Base-by-base conservation (phyloP, 441 rosid genomes). In the Erodium trifolium region DNA sequence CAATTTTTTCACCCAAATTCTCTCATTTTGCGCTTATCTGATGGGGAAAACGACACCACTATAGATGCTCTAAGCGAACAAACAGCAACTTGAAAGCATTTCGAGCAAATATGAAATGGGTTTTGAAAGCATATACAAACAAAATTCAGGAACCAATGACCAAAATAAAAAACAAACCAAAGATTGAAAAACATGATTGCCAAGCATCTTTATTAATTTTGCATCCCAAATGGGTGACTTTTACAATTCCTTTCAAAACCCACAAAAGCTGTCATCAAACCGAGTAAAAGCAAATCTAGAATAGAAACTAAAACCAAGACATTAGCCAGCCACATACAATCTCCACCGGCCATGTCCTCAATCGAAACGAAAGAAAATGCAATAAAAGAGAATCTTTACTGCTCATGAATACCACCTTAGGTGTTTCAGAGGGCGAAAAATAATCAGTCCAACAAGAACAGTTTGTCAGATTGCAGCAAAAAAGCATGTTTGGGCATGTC, bases 221-320 rank as follows among this genome's bases (percentile, higher is more conserved):
- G 60, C 19, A 53, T 53, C 60, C 60, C 60, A 16, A 53, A 53
- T 53, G 60, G 60, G 60, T 53, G 60, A 53, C 9, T 53, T 37
- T 53, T 53, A 53, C 60, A 51, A 51, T 5, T 51, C 19, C 59
- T 51, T 51, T 14, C 17, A 49, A 2, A 49, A 49, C 55, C 55
- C 45, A 41, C 45, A 41, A 41, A 41, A 8, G 45, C 45, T 41
- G 45, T 41, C 11, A 45, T 11, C 51, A 12, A 45, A 45, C 14
- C 11, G 51, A 45, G 51, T 45, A 12, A 45, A 45, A 13, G 8
- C 59, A 53, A 53, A 53, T 53, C 19, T 53, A 14, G 60, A 53
- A 16, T 53, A 14, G 60, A 53, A 16, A 53, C 60, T 53, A 53
- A 51, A 53, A 53, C 17, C 57, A 49, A 37, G 57, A 6, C 18